These are phyloP conservation scores for Chenopodium formosanum DNA, from an alignment of 148 eudicot species.

Conservation along the genomic window DNA sequence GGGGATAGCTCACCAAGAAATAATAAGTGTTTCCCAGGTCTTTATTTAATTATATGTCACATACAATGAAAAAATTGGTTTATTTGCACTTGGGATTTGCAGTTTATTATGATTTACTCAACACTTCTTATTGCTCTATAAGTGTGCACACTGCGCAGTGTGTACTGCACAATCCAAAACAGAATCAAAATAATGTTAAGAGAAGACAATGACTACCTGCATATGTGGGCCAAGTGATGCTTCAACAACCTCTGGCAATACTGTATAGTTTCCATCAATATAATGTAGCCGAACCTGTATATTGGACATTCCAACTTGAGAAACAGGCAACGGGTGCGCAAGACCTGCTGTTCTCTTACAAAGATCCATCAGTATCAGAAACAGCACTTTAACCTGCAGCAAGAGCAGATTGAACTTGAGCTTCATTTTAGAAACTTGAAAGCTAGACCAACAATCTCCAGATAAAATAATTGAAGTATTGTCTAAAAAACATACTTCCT, in stretches of 20 bases:
- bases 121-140: background rate
- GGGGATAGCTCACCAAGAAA: background rate
- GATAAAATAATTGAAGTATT: background rate
- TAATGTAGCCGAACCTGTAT: slow-evolving; percentile 92
- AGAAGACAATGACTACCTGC: slow-evolving; percentile 58
- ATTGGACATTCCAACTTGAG: slow-evolving; percentile 87
- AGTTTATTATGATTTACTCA: background rate
- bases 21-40: background rate
- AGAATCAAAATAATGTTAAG: background rate
- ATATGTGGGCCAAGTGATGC: slow-evolving; percentile 99
- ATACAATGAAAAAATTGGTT: background rate
- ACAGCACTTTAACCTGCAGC: slow-evolving; percentile 87
- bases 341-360: slow-evolving; percentile 79
- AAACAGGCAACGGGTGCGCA: slow-evolving; percentile 84
- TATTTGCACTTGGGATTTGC: background rate
- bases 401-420: slow-evolving; percentile 6
- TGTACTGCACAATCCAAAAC: background rate
- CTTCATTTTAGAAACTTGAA: background rate
- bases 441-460: background rate
- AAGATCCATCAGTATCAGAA: slow-evolving; percentile 90
- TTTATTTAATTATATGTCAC: background rate
- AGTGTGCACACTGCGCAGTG: background rate
- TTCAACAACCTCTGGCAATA: slow-evolving; percentile 95
- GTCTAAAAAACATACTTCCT: background rate
- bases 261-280: slow-evolving; percentile 93